Base-by-base conservation (phyloP, 495 filamentous ascomycete genomes). In the Tuber borchii region DNA sequence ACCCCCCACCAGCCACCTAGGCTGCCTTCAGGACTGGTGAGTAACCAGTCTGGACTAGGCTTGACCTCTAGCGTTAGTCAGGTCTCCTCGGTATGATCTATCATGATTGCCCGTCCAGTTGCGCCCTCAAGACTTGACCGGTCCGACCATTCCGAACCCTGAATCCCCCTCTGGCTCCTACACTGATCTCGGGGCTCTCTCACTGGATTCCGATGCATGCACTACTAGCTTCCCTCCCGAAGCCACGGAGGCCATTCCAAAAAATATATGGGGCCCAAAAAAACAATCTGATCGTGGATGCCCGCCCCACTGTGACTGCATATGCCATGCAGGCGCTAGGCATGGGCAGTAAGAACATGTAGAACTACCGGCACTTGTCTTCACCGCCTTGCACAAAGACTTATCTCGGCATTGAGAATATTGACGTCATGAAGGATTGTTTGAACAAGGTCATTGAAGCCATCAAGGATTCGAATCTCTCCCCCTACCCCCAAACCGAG, bases 381-480 rank as follows among this genome's bases (percentile, higher is more conserved):
- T 75, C 72, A 0, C 81, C 81, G 5, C 81, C 81, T 65, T 83
- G 82, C 42, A 93, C 92, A 61, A 97, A 97, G 82, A 92, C 91
- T 0, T 97, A 95, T 80, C 87, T 99, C n/a, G 94, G 94, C 69
- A 99, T 99, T 81, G 95, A 97, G 83, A 99, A 99, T 79, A 98
- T 99, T 76, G 96, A 99, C 83, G 95, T 97, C 74, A 99, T 99
- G 95, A 88, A 96, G 75, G 91, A 93, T 71, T 97, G 95, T 3
- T 84, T 99, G 73, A 90, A 91, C 69, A 96, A 92, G 74, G 92
- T 99, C 39, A 86, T 98, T 70, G 93, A 95, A 74, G 91, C 95
- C 16, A 85, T 99, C 80, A 97, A 97, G 82, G 94, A 98, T 71
- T 92, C 93, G 5, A 96, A 99, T 84, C 86, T 97, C 69, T 92